Percentiles rank a stretch among this genome's conserved stretches.
These are phyloP conservation scores for Podospora pseudocomata DNA, from an alignment of 495 filamentous ascomycete species.

Conservation along the genomic window DNA sequence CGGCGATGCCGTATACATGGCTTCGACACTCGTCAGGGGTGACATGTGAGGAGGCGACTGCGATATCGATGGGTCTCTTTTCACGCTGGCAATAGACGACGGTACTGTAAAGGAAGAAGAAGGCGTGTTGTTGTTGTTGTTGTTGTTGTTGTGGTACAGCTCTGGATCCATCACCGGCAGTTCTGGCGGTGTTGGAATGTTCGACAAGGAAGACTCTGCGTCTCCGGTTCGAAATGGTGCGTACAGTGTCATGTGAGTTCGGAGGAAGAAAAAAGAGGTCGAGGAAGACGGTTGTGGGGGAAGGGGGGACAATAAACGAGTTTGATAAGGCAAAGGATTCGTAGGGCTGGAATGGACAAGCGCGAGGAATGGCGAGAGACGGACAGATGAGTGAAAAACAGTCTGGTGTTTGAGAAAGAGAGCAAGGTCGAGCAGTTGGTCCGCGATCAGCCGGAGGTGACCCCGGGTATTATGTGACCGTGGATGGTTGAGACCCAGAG, in stretches of 20 bases:
- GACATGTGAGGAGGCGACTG: conserved; percentile 15
- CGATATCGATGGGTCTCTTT: conserved; percentile 3
- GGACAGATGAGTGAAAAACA: neutral
- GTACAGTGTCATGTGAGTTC: conserved; percentile 3
- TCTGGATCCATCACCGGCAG: conserved; percentile 1
- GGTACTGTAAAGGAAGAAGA: neutral
- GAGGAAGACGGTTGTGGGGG: conserved; percentile 10
- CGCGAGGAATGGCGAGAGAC: conserved; percentile 1
- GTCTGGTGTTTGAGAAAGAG: conserved; percentile 2
- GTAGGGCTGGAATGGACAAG: neutral
- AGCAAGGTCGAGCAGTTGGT: conserved; percentile 12
- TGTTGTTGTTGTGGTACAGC: neutral
- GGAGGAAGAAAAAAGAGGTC: neutral
- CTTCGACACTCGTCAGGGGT: conserved; percentile 13
- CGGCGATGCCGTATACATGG: conserved; percentile 15
- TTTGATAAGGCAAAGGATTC: conserved; percentile 18
- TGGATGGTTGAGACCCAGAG: conserved; percentile 5
- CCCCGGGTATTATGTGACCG: conserved; percentile 14
- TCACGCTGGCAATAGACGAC: neutral
- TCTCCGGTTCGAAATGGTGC: conserved; percentile 1
- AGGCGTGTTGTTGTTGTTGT: neutral
- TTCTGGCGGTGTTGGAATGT: neutral
- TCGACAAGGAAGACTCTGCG: conserved; percentile 5
- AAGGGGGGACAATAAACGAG: conserved; percentile 18
- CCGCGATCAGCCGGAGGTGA: conserved; percentile 12